These are phyloP conservation scores for Sporothrix euskadiensis DNA, from an alignment of 2,329 filamentous ascomycete species.

Conservation along the genomic window DNA sequence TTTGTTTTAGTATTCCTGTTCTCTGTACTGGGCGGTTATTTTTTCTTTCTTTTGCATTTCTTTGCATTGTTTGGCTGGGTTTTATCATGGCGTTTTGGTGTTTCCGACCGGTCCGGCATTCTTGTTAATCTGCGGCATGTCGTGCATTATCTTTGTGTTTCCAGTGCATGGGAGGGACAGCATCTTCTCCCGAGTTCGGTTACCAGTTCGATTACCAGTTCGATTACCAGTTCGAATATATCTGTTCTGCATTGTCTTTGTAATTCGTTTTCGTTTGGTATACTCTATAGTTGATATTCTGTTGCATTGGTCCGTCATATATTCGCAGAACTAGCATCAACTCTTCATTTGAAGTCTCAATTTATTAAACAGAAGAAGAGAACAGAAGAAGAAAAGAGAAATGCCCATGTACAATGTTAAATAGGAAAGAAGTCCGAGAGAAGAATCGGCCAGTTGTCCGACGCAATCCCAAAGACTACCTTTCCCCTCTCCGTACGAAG, in stretches of 20 bases:
- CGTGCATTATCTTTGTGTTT: neutral
- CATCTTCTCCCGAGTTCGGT: neutral
- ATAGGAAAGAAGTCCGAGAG: neutral
- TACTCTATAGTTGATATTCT: neutral
- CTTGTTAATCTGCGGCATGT: neutral
- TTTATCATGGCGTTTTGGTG: conserved; percentile 16
- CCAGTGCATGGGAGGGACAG: neutral
- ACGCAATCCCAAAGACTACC: neutral
- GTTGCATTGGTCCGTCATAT: neutral
- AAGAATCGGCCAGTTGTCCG: neutral
- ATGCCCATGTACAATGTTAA: neutral
- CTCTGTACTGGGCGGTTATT: neutral
- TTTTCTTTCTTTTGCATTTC: neutral
- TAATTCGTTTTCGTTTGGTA: neutral
- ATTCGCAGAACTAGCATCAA: neutral
- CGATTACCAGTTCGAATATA: neutral
- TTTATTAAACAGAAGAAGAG: neutral
- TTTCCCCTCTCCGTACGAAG: neutral
- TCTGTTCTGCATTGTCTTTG: neutral
- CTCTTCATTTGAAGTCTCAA: neutral
- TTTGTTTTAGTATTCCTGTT: conserved; percentile 3
- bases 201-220: no score
- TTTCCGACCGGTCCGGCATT: neutral
- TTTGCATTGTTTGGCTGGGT: neutral
- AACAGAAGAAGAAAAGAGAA: neutral